Percentiles rank a stretch among this genome's conserved stretches.
These are phyloP conservation scores for Phytophthora constricta DNA, from an alignment of 352 stramenopile genomes.

Conservation along the genomic window DNA sequence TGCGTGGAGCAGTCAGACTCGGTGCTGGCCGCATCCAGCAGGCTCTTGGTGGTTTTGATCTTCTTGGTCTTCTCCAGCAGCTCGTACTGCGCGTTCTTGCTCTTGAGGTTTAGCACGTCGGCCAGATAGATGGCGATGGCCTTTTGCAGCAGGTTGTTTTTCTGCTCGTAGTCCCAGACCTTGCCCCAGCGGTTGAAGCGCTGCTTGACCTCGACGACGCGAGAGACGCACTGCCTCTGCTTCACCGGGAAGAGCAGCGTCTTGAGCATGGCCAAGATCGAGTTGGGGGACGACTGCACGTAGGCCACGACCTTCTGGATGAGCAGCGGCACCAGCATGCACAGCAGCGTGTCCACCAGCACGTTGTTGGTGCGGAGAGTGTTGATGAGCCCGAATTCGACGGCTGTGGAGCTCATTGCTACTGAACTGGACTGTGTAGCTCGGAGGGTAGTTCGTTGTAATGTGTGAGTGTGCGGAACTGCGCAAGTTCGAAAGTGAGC, in stretches of 20 bases:
- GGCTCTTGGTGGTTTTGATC: slow-evolving; percentile 15
- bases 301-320: slow-evolving; percentile 49
- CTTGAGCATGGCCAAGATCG: slow-evolving; percentile 26
- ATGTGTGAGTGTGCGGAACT: not conserved
- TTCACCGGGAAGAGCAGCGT: slow-evolving; percentile 23
- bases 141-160: slow-evolving; percentile 63
- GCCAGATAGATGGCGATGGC: slow-evolving; percentile 57
- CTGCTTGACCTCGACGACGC: slow-evolving; percentile 48
- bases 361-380: slow-evolving; percentile 59
- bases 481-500: slow-evolving; percentile 25
- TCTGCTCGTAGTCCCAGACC: slow-evolving; percentile 47
- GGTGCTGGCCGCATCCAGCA: slow-evolving; percentile 13
- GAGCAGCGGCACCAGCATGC: slow-evolving; percentile 59
- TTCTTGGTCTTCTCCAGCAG: slow-evolving; percentile 50
- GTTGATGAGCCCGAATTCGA: slow-evolving; percentile 59
- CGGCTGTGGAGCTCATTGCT: slow-evolving; percentile 50
- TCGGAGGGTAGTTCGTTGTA: too few relatives aligned
- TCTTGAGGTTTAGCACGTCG: slow-evolving; percentile 47
- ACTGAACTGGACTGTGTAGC: not conserved
- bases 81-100: slow-evolving; percentile 52
- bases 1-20: slow-evolving; percentile 31
- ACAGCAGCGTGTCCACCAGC: slow-evolving; percentile 62
- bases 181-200: slow-evolving; percentile 47
- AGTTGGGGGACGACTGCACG: slow-evolving; percentile 30
- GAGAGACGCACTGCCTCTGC: slow-evolving; percentile 28